Percentiles rank a stretch among this genome's conserved stretches.
Conservation (phyloP, 2,329 filamentous ascomycete species). For the Fusarium papillatum region DNA sequence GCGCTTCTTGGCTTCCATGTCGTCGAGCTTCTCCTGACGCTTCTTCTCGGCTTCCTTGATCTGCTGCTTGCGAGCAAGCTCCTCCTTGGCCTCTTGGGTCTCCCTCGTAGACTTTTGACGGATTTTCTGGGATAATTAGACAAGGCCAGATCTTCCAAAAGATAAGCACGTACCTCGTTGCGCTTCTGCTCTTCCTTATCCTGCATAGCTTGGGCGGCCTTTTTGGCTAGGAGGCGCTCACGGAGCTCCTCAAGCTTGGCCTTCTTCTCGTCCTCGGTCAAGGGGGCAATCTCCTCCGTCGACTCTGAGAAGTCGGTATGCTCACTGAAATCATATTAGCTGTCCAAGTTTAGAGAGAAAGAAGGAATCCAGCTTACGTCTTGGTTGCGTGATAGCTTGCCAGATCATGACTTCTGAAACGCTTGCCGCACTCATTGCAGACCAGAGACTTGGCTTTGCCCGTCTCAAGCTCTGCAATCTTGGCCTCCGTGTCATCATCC, state of each 20-base stretch:
- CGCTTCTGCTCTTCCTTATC: conserved; percentile 87
- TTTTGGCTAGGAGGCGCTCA: conserved; percentile 79
- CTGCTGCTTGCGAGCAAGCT: conserved; percentile 88
- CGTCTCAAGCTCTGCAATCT: conserved; percentile 76
- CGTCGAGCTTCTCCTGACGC: conserved; percentile 88
- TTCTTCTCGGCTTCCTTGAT: conserved; percentile 92
- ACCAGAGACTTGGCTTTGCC: conserved; percentile 86
- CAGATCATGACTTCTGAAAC: conserved; percentile 83
- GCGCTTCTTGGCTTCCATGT: conserved; percentile 86
- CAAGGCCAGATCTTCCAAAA: neutral
- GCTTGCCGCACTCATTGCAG: conserved; percentile 96
- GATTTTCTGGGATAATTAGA: conserved; percentile 64
- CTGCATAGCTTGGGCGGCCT: conserved; percentile 73
- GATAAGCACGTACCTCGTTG: conserved; percentile 77
- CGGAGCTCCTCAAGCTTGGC: conserved; percentile 82
- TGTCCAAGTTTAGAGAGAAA: neutral
- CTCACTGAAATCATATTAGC: conserved; percentile 61
- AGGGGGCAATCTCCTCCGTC: conserved; percentile 88
- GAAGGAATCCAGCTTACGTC: conserved; percentile 64
- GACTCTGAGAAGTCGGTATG: conserved; percentile 95
- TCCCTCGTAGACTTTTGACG: conserved; percentile 92
- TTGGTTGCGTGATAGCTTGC: conserved; percentile 94
- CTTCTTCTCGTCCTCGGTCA: conserved; percentile 94
- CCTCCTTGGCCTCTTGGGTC: conserved; percentile 89
- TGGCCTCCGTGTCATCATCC: conserved; percentile 61